Evolutionary conservation across 208 protist species (phyloP), one percentile per base, ranked within the genome.

Genomic region (Acanthamoeba castellanii): DNA sequence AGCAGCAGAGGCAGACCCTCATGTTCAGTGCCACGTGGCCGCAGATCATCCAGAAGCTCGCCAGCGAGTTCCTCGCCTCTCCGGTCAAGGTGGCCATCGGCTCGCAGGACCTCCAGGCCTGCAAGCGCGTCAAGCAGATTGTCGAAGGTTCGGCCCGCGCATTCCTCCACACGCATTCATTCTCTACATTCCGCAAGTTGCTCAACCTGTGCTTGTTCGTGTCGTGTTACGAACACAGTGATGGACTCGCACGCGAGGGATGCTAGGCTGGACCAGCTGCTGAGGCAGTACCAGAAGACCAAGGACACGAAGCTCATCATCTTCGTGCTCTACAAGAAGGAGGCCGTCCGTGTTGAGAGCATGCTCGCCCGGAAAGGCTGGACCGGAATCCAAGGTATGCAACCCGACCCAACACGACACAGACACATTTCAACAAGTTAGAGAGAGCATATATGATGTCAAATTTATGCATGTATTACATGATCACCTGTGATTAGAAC

Each of bases 21-120:
- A 97, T 99, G 95, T 99, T 98, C 95, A 97, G 96, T 45, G 98
- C 98, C 22, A 99, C 98, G 32, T 99, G 99, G 98, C 97, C 98
- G 25, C 92, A 97, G 8, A 34, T 72, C 13, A 96, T 99, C 0
- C 98, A 99, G 78, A 64, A 96, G 5, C 64, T 99, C 14, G 97
- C 98, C 2, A 81, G 88, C 37, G 66, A 85, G 82, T 95, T 95
- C 59, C 57, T 95, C 47, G 13, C 14, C 37, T 55, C 55, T 0
- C 76, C 70, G 13, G 76, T 89, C 55, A 66, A 61, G 93, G 95
- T 66, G 3, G 59, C 76, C 30, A 90, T 95, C 47, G 92, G 92
- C 64, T 96, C 92, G n/a, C 42, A 94, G n/a, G 93, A 96, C 18
- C 70, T 97, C 25, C 52, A 94, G 27, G 96, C 96, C 37, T 97